Percentiles rank a stretch among this genome's conserved stretches.
These are phyloP conservation scores for Moelleriella libera DNA, from an alignment of 2,329 filamentous ascomycete genomes.

Conservation along the genomic window DNA sequence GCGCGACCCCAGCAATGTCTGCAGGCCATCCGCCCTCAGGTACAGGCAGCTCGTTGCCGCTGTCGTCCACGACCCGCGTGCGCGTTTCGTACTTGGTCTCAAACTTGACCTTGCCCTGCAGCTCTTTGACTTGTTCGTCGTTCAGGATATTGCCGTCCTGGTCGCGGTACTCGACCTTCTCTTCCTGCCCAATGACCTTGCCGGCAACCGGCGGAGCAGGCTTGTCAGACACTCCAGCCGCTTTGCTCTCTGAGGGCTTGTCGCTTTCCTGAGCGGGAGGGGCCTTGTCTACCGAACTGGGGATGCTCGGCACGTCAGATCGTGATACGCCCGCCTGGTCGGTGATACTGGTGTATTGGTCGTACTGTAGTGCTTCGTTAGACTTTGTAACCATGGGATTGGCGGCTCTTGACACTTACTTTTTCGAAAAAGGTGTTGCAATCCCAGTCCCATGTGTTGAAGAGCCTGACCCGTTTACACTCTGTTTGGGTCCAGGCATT, in stretches of 20 bases:
- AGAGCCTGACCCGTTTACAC: conserved; percentile 77
- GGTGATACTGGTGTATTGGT: conserved; percentile 6
- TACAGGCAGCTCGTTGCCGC: conserved; percentile 59
- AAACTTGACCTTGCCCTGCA: conserved; percentile 90
- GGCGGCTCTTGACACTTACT: conserved; percentile 41
- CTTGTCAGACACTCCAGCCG: conserved; percentile 29
- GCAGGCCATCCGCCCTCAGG: conserved; percentile 25
- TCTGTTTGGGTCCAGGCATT: conserved; percentile 85
- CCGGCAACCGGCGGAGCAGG: conserved; percentile 32
- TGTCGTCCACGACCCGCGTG: conserved; percentile 66
- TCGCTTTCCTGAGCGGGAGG: not conserved
- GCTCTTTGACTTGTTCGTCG: conserved; percentile 65
- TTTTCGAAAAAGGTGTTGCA: conserved; percentile 83
- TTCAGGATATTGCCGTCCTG: conserved; percentile 76
- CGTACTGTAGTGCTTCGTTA: conserved; percentile 2
- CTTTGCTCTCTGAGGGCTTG: not conserved
- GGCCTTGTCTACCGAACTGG: conserved; percentile 10
- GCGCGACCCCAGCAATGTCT: conserved; percentile 30
- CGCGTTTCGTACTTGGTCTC: conserved; percentile 93
- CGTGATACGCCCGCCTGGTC: conserved; percentile 9
- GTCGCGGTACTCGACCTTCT: conserved; percentile 74
- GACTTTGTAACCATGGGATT: no score
- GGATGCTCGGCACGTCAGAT: conserved; percentile 14
- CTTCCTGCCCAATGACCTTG: conserved; percentile 45
- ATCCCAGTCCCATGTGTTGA: conserved; percentile 91